A percentile compares a stretch with the other conserved stretches of the same genome.
Conservation (phyloP, 345 rosid genomes). For the Ceriops tagal region DNA sequence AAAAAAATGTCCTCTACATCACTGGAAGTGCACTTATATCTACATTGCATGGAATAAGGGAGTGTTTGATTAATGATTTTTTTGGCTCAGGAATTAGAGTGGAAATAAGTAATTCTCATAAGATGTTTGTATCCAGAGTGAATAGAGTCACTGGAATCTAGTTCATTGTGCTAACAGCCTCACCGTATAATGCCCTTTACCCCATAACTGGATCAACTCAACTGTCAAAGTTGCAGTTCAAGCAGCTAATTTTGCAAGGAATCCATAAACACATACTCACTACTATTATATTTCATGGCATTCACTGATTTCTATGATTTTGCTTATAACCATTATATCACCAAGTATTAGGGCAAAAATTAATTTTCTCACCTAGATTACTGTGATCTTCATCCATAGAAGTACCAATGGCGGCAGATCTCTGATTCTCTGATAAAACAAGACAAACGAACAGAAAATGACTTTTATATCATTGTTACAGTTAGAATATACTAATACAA, state of each 20-base stretch:
- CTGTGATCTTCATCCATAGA: conserved; percentile 4
- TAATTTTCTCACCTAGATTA: conserved; percentile 16
- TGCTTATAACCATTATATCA: neutral
- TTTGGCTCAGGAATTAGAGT: no score
- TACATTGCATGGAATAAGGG: no score
- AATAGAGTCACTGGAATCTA: no score
- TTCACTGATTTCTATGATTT: no score
- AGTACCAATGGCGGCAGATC: conserved; percentile 15
- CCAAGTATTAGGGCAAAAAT: neutral
- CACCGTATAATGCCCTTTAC: neutral
- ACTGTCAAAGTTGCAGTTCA: no score
- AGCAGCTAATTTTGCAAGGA: neutral
- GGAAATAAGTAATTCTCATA: no score
- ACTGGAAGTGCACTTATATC: no score
- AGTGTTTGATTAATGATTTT: no score
- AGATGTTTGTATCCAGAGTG: no score
- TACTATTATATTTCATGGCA: no score
- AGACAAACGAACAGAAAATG: neutral
- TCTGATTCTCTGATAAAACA: conserved; percentile 20
- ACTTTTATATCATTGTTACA: neutral
- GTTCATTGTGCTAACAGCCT: neutral
- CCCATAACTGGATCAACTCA: neutral
- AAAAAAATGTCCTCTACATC: no score
- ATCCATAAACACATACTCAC: neutral
- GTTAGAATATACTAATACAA: neutral